Base-by-base conservation (phyloP, 2,329 filamentous ascomycete genomes). In the Coniella vitis region DNA sequence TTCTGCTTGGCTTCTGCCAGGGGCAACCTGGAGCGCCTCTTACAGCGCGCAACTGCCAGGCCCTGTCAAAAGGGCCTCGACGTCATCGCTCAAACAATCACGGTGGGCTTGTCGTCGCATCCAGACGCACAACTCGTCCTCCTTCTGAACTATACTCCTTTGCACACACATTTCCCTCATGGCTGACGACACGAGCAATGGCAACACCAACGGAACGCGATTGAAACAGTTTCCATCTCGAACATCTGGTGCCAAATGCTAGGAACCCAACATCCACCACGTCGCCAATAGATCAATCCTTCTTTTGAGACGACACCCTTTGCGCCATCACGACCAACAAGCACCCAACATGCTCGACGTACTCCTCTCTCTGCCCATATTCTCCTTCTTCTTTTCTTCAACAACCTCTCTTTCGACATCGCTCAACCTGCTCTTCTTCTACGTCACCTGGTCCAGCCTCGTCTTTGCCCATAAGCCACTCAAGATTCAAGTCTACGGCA, bases 381-480 rank as follows among this genome's bases (percentile, higher is more conserved):
- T 87, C 36, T 86, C 84, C 22, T 86, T 83, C 59, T 72, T 86
- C 58, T 70, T 83, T 42, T 74, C 79, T 2, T 71, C 76, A 40
- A 63, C 81, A 50, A 76, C 79, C 7, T 84, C 86, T 7, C 90
- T 85, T 70, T 84, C 74, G 13, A 91, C 89, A 1, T 90, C 84
- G 1, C 72, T 95, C 55, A 95, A 93, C 64, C 69, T 95, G 20
- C 70, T 94, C 54, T 90, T 95, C 71, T 93, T 95, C 67, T 91
- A 90, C 65, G 78, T 95, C 70, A 91, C 87, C 57, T 95, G 90
- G 90, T 81, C 82, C 5, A 91, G 87, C 0, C 75, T 96, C 29
- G 81, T 94, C 35, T 71, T 91, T 3, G 86, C 85, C 7, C 86
- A 94, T 59, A 75, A 84, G 1, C 82, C 87, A 0, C 71, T 93